phyloP scores from a whole-genome alignment of 495 filamentous ascomycete species.

The Neurospora tetrasperma region DNA sequence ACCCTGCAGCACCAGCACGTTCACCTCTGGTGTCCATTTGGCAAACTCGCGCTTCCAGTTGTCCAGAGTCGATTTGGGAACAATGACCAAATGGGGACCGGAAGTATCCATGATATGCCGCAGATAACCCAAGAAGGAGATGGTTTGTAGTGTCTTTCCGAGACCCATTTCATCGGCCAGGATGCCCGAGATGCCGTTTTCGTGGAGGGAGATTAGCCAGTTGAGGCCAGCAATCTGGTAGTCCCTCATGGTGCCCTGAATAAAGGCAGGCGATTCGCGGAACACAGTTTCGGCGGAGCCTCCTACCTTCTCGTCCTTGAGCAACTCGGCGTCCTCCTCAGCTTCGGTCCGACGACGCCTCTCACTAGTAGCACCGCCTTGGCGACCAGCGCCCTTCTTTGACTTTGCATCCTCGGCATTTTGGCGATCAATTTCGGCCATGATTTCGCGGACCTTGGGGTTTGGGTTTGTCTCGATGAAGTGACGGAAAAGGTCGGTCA shows the following conservation, averaged over 20 bases:
- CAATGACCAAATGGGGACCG: constrained; percentile 87
- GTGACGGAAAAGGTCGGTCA: constrained; percentile 96
- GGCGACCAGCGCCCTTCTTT: constrained; percentile 63
- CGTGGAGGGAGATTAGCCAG: constrained; percentile 96
- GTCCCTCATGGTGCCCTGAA: constrained; percentile 86
- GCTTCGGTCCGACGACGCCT: constrained; percentile 84
- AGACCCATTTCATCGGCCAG: constrained; percentile 96
- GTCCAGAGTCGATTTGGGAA: constrained; percentile 96
- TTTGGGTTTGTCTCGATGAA: constrained; percentile 98
- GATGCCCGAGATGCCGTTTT: constrained; percentile 98
- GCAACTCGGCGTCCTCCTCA: constrained; percentile 92
- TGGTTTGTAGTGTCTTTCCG: constrained; percentile 88
- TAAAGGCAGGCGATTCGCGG: constrained; percentile 79
- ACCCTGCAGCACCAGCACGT: constrained; percentile 89
- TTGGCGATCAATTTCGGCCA: constrained; percentile 85
- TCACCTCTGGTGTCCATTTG: constrained; percentile 90
- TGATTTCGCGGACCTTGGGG: constrained; percentile 80
- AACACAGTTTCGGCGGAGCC: constrained; percentile 82
- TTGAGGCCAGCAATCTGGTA: constrained; percentile 93
- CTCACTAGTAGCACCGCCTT: constrained; percentile 74
- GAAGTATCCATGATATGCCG: constrained; percentile 77
- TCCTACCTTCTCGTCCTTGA: constrained; percentile 82
- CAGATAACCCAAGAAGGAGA: constrained; percentile 84
- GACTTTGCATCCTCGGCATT: constrained; percentile 65
- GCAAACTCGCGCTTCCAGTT: constrained; percentile 96